phyloP scores from a whole-genome alignment of 805 yeast species.

The Yamadazyma insecticola region DNA sequence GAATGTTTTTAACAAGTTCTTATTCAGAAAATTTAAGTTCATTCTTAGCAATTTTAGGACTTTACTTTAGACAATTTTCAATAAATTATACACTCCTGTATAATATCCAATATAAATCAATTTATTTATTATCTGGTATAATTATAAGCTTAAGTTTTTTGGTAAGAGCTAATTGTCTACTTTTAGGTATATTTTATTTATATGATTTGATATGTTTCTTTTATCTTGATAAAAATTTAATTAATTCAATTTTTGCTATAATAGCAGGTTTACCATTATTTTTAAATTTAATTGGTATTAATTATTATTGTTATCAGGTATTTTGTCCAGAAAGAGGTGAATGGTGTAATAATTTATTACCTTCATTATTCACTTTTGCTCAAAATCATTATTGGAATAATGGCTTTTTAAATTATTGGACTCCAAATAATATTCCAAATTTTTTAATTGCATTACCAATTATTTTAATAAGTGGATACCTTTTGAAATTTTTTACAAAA shows the following conservation, averaged over 20 bases:
- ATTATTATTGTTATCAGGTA: constrained; percentile 46
- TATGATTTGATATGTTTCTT: constrained; percentile 42
- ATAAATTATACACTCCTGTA: constrained; percentile 12
- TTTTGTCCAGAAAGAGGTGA: constrained; percentile 71
- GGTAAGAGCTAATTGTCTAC: constrained; percentile 70
- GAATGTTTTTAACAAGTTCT: constrained; percentile 67
- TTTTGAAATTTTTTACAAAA: constrained; percentile 33
- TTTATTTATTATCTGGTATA: constrained; percentile 47
- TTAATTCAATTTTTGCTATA: constrained; percentile 16
- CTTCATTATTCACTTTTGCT: constrained; percentile 63
- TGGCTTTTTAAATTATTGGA: constrained; percentile 84
- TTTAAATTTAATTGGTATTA: constrained; percentile 40
- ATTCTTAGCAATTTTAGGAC: constrained; percentile 51
- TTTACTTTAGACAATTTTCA: constrained; percentile 44
- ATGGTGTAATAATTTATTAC: constrained; percentile 66
- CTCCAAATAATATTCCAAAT: constrained; percentile 74
- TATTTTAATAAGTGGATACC: constrained; percentile 38
- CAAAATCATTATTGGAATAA: constrained; percentile 81
- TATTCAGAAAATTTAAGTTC: constrained; percentile 78
- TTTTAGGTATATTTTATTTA: constrained; percentile 65
- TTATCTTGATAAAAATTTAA: constrained; percentile 17
- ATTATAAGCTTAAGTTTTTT: constrained; percentile 54
- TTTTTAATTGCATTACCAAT: constrained; percentile 75
- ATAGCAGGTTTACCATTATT: constrained; percentile 57
- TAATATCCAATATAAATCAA: constrained; percentile 2